Base-by-base conservation (phyloP, 495 filamentous ascomycete genomes). In the Aspergillus incahuasiensis region DNA sequence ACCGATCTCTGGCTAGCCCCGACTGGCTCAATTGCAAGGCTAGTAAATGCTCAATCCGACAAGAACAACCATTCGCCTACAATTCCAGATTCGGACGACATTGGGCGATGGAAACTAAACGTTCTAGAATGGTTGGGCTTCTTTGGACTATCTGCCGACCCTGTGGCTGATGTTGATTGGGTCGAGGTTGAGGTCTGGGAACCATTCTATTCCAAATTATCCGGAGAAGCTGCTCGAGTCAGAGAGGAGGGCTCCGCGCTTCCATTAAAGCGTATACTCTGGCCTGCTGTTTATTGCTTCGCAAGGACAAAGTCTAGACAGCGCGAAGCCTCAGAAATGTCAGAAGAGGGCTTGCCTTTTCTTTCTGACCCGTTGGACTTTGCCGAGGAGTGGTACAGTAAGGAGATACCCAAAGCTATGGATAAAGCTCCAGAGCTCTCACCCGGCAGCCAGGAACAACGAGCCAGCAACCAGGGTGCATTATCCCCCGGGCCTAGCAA, bases 311-410 rank as follows among this genome's bases (percentile, higher is more conserved):
- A 61, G 41, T 57, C 65, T 39, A 48, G 59, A n/a, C 46, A 53
- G 20, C 46, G 55, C 16, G 54, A 61, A 25, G 56, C 57, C n/a
- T 57, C 25, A 34, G 52, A 58, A 20, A 32, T 32, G 22, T 25
- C 47, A 19, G 40, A 54, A 34, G 43, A 52, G 19, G n/a, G 25
- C 16, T 52, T 15, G 19, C 30, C 61, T 19, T 48, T 59, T 47
- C 24, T 50, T 11, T 59, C 64, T 54, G 86, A 92, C 63, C 86
- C 87, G 19, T 62, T 95, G 24, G 72, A 77, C 11, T 79, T 82
- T 59, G 88, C 87, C 2, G 83, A 89, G 68, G 68, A 74, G 20
- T 96, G 91, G 91, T 81, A 79, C 44, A 54, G 60, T 50, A 72
- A 58, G 65, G 69, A 35, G 64, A 76, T 41, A 12, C 60, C 62